Evolutionary conservation across 345 rosid species (phyloP), one percentile per base, ranked within the genome.

Genomic region (Erucastrum elatum): DNA sequence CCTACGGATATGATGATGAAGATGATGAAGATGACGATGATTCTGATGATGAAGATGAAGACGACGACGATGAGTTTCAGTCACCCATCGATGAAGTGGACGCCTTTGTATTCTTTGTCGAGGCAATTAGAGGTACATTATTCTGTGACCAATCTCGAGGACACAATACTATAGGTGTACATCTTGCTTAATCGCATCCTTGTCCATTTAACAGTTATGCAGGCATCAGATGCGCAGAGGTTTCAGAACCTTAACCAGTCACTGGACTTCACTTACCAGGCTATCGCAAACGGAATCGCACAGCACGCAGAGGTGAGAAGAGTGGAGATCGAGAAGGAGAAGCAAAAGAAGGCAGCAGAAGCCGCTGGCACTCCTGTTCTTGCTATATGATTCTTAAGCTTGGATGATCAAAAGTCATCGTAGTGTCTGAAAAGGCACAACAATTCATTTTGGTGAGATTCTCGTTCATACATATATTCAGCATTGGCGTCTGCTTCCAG

Each of bases 71-170:
- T 39, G 46, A 39, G 84, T 80, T 89, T 76, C 97, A 89, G 72
- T 96, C 98, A 8, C 99, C 99, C 69, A 91, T 96, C n/a, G 98
- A 96, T 80, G 97, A 96, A 74, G 93, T 96, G 77, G 99, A 96
- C 80, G 97, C 99, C 58, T 96, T 96, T 78, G 84, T 96, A 67
- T 86, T 87, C 88, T 96, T 96, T 78, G 94, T 89, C 53, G 99
- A 96, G 58, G 86, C 96, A 33, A 76, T 96, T 37, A 94, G 89
- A 87, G 98, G 99, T 93, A 76, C 61, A 68, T 68, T 27, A 21
- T 39, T 10, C 46, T 39, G 13, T 39, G 12, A 39, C 46, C 46
- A 39, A 39, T 39, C 12, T 39, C 46, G 46, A 39, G 46, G 33
- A 37, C 58, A 12, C 4, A 39, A 39, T 39, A 9, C 46, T 21